A percentile compares a stretch with the other conserved stretches of the same genome.
These are phyloP conservation scores for Hemileccinum impolitum DNA, from an alignment of 768 basidiomycete genomes.

Conservation along the genomic window DNA sequence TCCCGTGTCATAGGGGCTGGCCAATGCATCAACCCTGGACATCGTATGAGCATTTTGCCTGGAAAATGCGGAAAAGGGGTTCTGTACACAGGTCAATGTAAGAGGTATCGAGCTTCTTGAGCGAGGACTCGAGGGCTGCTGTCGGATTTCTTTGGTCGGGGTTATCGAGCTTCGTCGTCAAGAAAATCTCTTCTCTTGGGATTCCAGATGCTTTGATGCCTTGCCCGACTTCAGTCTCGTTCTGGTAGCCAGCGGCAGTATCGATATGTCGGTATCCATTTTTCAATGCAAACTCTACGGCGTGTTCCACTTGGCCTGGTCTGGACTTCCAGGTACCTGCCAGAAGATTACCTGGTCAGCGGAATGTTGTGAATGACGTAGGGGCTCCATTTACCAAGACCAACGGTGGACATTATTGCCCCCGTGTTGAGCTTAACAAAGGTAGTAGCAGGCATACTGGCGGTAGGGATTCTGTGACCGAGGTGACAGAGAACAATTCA, in stretches of 20 bases:
- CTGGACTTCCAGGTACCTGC: conserved; percentile 76
- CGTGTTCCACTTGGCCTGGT: conserved; percentile 67
- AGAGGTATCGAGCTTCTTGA: conserved; percentile 62
- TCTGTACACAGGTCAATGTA: conserved; percentile 77
- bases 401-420: conserved; percentile 70
- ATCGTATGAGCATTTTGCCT: background rate
- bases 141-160: conserved; percentile 55
- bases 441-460: conserved; percentile 46
- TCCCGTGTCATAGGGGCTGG: conserved; percentile 66
- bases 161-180: conserved; percentile 74
- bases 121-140: conserved; percentile 64
- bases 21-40: conserved; percentile 76
- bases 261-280: conserved; percentile 73
- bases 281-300: conserved; percentile 71
- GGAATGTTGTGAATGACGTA: background rate
- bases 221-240: conserved; percentile 78
- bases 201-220: conserved; percentile 76
- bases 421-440: conserved; percentile 72
- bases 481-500: background rate
- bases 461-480: background rate
- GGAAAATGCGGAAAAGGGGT: background rate
- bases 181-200: conserved; percentile 68
- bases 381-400: conserved; percentile 45
- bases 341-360: background rate
- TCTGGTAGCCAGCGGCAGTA: conserved; percentile 66